Conservation (phyloP, 192 early-diverging fungal genomes). For the Gonapodya sp. region DNA sequence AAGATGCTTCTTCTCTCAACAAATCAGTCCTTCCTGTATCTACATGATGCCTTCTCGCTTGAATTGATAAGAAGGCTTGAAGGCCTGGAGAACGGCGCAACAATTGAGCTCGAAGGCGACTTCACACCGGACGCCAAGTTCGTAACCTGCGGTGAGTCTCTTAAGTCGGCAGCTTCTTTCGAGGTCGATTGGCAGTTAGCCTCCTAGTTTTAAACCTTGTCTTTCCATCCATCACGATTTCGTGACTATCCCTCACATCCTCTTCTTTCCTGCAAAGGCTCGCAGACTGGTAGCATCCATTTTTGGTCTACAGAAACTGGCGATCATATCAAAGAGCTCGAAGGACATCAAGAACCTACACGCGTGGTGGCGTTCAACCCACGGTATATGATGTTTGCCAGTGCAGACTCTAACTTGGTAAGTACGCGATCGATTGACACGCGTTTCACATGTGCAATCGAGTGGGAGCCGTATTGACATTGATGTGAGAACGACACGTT, state of each 20-base stretch:
- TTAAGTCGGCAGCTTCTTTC: too few relatives aligned
- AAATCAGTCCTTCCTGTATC: constrained; percentile 37
- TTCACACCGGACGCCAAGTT: constrained; percentile 68
- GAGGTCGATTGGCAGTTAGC: too few relatives aligned
- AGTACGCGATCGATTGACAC: too few relatives aligned
- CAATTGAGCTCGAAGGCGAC: constrained; percentile 39
- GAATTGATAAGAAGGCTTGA: constrained; percentile 26
- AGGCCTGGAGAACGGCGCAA: constrained; percentile 20
- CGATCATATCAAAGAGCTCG: constrained; percentile 21
- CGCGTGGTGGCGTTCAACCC: constrained; percentile 64
- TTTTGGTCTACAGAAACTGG: constrained; percentile 54
- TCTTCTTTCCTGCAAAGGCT: constrained; percentile 34
- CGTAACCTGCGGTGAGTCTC: constrained; percentile 47
- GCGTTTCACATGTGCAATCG: too few relatives aligned
- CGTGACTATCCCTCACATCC: not conserved
- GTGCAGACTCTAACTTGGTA: constrained; percentile 57
- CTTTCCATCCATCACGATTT: constrained; percentile 4
- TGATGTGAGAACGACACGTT: not conserved
- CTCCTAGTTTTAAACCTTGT: too few relatives aligned
- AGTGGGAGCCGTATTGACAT: too few relatives aligned
- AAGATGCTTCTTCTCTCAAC: constrained; percentile 64
- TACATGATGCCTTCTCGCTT: constrained; percentile 59
- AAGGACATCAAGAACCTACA: constrained; percentile 39
- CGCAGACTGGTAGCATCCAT: constrained; percentile 49
- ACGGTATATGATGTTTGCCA: constrained; percentile 62